Conservation (phyloP, 2,329 filamentous ascomycete genomes). For the Curvularia verruculosa region DNA sequence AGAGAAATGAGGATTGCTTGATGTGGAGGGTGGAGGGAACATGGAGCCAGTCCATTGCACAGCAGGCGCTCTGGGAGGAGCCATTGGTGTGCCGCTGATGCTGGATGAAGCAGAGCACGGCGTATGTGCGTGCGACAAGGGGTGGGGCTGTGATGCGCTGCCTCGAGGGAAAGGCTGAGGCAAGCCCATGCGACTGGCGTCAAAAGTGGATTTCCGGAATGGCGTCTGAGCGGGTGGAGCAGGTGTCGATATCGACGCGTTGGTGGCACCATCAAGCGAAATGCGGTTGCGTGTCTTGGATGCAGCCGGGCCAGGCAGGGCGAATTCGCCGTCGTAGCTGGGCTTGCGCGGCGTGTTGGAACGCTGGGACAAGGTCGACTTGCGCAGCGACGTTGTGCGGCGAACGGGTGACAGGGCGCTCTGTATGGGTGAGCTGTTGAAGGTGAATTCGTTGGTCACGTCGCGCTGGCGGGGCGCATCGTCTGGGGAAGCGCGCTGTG, state of each 20-base stretch:
- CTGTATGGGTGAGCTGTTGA: slow-evolving; percentile 45
- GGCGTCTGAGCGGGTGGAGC: slow-evolving; percentile 68
- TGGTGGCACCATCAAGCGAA: slow-evolving; percentile 78
- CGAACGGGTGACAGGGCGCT: slow-evolving; percentile 42
- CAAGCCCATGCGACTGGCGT: slow-evolving; percentile 35
- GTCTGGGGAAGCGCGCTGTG: slow-evolving; percentile 24
- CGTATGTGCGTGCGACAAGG: slow-evolving; percentile 83
- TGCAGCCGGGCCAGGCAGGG: slow-evolving; percentile 59
- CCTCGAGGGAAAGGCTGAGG: slow-evolving; percentile 31
- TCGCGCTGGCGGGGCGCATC: slow-evolving; percentile 34
- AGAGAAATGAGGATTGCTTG: slow-evolving; percentile 60
- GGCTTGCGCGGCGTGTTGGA: slow-evolving; percentile 49
- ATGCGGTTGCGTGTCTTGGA: slow-evolving; percentile 71
- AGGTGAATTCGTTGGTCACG: slow-evolving; percentile 41
- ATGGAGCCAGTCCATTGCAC: slow-evolving; percentile 16
- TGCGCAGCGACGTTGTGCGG: slow-evolving; percentile 74
- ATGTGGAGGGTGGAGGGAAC: slow-evolving; percentile 27
- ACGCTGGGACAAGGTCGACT: slow-evolving; percentile 86
- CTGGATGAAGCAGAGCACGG: slow-evolving; percentile 86
- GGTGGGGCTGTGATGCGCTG: slow-evolving; percentile 63
- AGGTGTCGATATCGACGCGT: slow-evolving; percentile 58
- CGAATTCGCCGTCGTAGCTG: slow-evolving; percentile 55
- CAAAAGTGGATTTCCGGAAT: slow-evolving; percentile 46
- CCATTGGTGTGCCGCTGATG: slow-evolving; percentile 62
- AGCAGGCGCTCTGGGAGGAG: slow-evolving; percentile 47